Base-by-base conservation (phyloP, 306 rosid genomes). In the Glycine soja region DNA sequence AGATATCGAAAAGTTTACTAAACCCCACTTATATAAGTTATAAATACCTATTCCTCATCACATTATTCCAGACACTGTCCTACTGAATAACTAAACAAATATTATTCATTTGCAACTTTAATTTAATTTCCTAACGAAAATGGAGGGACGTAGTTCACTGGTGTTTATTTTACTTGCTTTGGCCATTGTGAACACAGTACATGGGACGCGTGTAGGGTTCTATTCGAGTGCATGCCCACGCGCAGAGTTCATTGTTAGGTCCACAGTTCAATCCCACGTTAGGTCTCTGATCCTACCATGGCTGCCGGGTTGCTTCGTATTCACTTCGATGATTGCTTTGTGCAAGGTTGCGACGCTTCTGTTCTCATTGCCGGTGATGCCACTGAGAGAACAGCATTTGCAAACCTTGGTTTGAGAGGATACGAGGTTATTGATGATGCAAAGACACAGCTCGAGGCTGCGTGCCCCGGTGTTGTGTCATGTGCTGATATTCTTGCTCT, bases 391-490 rank as follows among this genome's bases (percentile, higher is more conserved):
- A 82, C 86, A 0, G 43, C 43, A 38, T 38, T 38, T 38, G 43
- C 43, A 38, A 38, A 38, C 43, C 43, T 38, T 38, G 43, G 43
- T 38, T 38, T 38, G 4, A 38, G 43, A 38, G 43, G 43, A 7
- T 81, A 87, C 0, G 90, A 89, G 64, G 90, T 85, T 36, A 65
- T 87, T 8, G 89, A 89, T 3, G 90, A 89, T 48, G 90, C 89
- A 0, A 87, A 89, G 81, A 45, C 79, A 2, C 65, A 85, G 12
- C 87, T 89, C 0, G 90, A 89, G 63, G 81, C 87, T 16, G 89
- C 89, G 0, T 89, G 92, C 45, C 92, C 92, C 0, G 89, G 89
- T 0, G 86, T 82, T 61, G 90, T 89, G 0, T 89, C 92, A 24
- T 89, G 90, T 62, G 86, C 92, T 51, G 90, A 89, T 45, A 83